Base-by-base conservation (phyloP, 768 basidiomycete genomes). In the Coprinopsis cinerea region DNA sequence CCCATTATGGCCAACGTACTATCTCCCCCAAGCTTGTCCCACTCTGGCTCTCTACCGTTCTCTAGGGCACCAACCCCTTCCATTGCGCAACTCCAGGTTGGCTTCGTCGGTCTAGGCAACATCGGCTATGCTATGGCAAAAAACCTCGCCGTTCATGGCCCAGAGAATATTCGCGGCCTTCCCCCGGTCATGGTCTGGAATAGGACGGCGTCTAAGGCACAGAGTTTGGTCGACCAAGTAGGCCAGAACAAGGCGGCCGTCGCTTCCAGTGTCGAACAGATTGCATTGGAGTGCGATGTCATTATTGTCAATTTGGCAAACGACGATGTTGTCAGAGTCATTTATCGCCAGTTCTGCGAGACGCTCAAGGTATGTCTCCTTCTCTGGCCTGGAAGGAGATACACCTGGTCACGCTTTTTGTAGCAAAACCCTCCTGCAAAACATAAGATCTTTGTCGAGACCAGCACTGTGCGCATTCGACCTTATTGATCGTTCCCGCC, bases 391-490 rank as follows among this genome's bases (percentile, higher is more conserved):
- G n/a, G n/a, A n/a, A n/a, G n/a, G n/a, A n/a, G n/a, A n/a, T n/a
- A n/a, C n/a, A n/a, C n/a, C n/a, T n/a, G n/a, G n/a, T n/a, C n/a
- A n/a, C n/a, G 43, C 47, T 41, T 27, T 13, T 20, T 26, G 17
- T 22, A 10, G 81, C 70, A 59, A 59, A 57, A 59, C 18, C 71
- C 74, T 25, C 71, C 76, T 1, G 61, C 71, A 5, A 73, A 67
- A 59, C 64, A 71, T 55, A 92, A 83, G 62, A 85, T 90, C 40
- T 91, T 93, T 55, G 83, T 92, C 26, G 91, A 94, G 57, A 90
- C 85, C 11, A 83, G 82, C 66, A 94, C 91, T 2, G 88, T 89
- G 48, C 49, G 81, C 67, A n/a, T 4, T 47, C 39, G 49, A 37
- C 3, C 20, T n/a, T n/a, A n/a, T n/a, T n/a, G n/a, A n/a, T n/a